Evolutionary conservation across 108 stramenopile genomes (phyloP).

Genomic region (Cyclotella choctawhatcheeana): DNA sequence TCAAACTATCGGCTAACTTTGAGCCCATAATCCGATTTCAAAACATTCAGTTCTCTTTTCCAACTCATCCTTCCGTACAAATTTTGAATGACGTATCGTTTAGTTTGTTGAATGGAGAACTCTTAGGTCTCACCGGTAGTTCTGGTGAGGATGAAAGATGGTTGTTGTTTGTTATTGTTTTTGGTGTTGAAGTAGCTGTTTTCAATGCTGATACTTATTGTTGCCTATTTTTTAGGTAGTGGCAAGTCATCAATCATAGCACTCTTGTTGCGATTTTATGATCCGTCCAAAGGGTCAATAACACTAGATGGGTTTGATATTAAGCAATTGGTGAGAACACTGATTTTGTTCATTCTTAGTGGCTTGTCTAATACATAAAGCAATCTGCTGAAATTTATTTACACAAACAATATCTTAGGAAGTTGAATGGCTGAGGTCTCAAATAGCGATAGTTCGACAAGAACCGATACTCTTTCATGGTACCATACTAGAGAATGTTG

Average conservation of each 20-base stretch:
- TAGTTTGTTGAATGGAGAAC: conserved; percentile 39
- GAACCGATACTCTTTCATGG: conserved; percentile 84
- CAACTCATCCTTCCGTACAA: conserved; percentile 67
- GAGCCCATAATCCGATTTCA: conserved; percentile 49
- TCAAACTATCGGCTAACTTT: conserved; percentile 29
- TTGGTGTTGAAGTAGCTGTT: no score
- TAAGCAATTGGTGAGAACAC: conserved; percentile 19
- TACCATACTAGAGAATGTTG: conserved; percentile 79
- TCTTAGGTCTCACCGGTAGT: conserved; percentile 72
- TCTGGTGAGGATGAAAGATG: no score
- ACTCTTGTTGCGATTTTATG: conserved; percentile 81
- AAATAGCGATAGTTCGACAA: conserved; percentile 82
- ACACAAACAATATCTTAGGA: conserved; percentile 11
- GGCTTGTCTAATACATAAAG: neutral
- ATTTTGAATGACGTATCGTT: conserved; percentile 62
- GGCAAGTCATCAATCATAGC: conserved; percentile 76
- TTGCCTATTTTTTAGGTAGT: no score
- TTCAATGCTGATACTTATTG: no score
- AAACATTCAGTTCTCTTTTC: conserved; percentile 87
- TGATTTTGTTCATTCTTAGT: no score
- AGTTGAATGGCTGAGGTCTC: conserved; percentile 59
- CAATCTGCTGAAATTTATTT: no score
- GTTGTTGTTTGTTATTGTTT: no score
- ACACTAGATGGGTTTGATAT: conserved; percentile 74
- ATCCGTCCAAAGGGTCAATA: conserved; percentile 58